Evolutionary conservation across 2,329 filamentous ascomycete genomes (phyloP).

Genomic region (Aspergillus sp.): DNA sequence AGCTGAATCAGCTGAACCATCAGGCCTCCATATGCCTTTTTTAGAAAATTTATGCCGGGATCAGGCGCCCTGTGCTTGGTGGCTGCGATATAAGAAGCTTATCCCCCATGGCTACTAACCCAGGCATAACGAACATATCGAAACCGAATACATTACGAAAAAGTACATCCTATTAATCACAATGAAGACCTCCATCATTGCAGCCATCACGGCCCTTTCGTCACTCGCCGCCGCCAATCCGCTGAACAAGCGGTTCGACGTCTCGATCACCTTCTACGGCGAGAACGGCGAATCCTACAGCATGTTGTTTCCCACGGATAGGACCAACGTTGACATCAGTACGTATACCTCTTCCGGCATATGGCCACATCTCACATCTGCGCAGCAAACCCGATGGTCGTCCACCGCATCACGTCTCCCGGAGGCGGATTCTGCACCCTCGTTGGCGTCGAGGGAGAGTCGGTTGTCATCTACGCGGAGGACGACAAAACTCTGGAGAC

Average conservation of each 20-base stretch:
- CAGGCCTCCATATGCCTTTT: too few species aligned
- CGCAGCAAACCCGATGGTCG: slow-evolving; percentile 8
- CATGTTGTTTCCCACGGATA: slow-evolving; percentile 6
- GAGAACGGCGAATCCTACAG: slow-evolving; percentile 2
- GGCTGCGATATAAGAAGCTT: too few species aligned
- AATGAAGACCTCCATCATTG: slow-evolving; percentile 6
- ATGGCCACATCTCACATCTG: background rate
- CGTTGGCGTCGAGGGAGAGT: slow-evolving; percentile 6
- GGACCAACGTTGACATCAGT: slow-evolving; percentile 2
- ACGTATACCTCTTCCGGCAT: background rate
- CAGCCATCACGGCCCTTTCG: slow-evolving; percentile 1
- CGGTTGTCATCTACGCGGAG: slow-evolving; percentile 5
- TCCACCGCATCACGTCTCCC: slow-evolving; percentile 2
- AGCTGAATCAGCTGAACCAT: too few species aligned
- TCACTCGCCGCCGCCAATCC: slow-evolving; percentile 2
- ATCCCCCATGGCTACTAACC: too few species aligned
- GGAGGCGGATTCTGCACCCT: slow-evolving; percentile 11
- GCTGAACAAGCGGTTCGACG: slow-evolving; percentile 7
- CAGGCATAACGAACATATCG: background rate
- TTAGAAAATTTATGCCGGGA: too few species aligned
- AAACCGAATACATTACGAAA: background rate
- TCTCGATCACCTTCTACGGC: slow-evolving; percentile 10
- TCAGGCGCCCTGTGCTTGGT: too few species aligned
- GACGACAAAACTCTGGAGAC: background rate
- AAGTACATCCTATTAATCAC: background rate